Evolutionary conservation across 202 grass and related monocot genomes (phyloP).

Genomic region (Dendrocalamus latiflorus): DNA sequence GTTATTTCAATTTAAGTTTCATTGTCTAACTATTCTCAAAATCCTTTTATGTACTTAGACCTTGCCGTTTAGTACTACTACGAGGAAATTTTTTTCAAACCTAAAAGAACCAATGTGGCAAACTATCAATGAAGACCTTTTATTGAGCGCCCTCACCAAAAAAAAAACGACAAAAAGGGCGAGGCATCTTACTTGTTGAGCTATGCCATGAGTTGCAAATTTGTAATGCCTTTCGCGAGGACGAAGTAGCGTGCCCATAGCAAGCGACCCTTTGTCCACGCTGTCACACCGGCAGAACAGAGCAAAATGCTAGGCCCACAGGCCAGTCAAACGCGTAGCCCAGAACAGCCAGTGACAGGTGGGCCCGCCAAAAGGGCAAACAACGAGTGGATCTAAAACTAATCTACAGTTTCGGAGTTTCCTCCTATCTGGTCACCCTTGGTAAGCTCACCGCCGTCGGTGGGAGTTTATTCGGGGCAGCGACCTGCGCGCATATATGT

Average conservation of each 20-base stretch:
- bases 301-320: neutral
- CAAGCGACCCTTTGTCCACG: neutral
- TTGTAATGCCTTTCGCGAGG: neutral
- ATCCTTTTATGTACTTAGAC: neutral
- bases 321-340: neutral
- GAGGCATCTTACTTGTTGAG: neutral
- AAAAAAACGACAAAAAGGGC: neutral
- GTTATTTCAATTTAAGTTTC: neutral
- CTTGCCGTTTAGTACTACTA: neutral
- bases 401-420: neutral
- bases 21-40: neutral
- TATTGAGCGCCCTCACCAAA: no score
- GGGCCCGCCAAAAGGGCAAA: neutral
- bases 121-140: neutral
- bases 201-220: neutral
- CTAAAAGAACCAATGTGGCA: no score
- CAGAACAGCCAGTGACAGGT: neutral
- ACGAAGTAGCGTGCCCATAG: slow-evolving; percentile 25
- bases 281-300: no score
- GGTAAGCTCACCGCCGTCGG: slow-evolving; percentile 46
- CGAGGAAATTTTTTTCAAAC: neutral
- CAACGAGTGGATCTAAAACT: slow-evolving; percentile 13
- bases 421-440: slow-evolving; percentile 15
- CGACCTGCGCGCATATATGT: slow-evolving; percentile 21
- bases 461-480: slow-evolving; percentile 37